A percentile compares a stretch with the other conserved stretches of the same genome.
Evolutionary conservation across 257 asterid genomes (phyloP).

Genomic region (Leptodermis oblonga): DNA sequence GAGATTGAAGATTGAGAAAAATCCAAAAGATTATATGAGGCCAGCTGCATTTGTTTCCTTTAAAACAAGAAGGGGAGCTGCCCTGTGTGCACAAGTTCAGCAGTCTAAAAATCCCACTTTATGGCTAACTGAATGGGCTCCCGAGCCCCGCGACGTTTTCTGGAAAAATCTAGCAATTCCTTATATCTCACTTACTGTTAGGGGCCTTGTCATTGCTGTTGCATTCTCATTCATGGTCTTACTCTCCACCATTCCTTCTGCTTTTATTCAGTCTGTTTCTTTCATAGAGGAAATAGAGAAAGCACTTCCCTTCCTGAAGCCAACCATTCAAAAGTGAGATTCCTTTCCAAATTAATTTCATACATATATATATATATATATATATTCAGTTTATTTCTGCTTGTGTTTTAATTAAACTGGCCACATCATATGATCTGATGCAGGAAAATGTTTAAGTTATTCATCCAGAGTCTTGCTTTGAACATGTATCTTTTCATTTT

Average conservation of each 20-base stretch:
- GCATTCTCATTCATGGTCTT: conserved; percentile 83
- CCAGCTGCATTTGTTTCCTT: conserved; percentile 90
- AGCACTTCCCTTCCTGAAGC: conserved; percentile 51
- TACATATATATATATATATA: no score
- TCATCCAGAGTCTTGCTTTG: conserved; percentile 75
- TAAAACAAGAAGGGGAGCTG: conserved; percentile 85
- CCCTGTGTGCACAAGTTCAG: conserved; percentile 87
- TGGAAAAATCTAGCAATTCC: conserved; percentile 89
- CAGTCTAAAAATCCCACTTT: conserved; percentile 75
- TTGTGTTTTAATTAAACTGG: background rate
- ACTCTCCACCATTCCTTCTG: conserved; percentile 73
- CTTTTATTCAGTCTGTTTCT: conserved; percentile 76
- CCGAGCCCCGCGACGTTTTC: conserved; percentile 84
- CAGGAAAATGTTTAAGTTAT: conserved; percentile 62
- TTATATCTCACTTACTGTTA: conserved; percentile 63
- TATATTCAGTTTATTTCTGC: background rate
- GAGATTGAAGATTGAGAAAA: conserved; percentile 51
- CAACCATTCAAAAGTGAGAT: conserved; percentile 61
- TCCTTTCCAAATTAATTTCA: background rate
- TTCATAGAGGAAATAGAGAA: conserved; percentile 70
- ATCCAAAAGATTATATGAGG: conserved; percentile 46
- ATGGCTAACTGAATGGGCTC: conserved; percentile 93
- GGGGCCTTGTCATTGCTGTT: conserved; percentile 63
- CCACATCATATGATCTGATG: conserved; percentile 22
- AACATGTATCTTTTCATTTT: conserved; percentile 76